These are phyloP conservation scores for Magnusiomyces suaveolens DNA, from an alignment of 1,139 yeast species.

Conservation along the genomic window DNA sequence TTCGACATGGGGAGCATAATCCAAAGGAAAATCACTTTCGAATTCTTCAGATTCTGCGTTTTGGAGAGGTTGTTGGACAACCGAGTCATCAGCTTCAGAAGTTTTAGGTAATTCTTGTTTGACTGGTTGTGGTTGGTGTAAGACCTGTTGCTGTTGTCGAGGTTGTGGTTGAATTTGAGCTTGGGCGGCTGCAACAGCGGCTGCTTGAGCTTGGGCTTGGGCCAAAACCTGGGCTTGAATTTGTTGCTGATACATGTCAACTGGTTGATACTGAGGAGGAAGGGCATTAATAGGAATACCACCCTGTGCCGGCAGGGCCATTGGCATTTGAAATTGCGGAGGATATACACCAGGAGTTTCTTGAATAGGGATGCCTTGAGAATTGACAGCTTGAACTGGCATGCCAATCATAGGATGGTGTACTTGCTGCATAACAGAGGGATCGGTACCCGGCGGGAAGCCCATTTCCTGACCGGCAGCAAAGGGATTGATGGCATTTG, in stretches of 20 bases:
- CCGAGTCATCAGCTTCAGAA: slow-evolving; percentile 6
- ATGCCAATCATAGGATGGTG: slow-evolving; percentile 1
- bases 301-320: slow-evolving; percentile 1
- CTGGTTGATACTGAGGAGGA: background rate
- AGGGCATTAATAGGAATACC: background rate
- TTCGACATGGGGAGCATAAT: slow-evolving; percentile 20
- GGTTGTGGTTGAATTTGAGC: slow-evolving; percentile 4
- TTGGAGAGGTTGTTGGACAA: slow-evolving; percentile 6
- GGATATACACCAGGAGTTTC: background rate
- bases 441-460: slow-evolving; percentile 1
- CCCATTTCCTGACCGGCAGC: slow-evolving; percentile 5
- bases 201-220: background rate
- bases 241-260: background rate
- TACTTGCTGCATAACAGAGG: background rate
- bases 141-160: slow-evolving; percentile 2
- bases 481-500: slow-evolving; percentile 6
- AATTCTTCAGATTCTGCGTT: slow-evolving; percentile 16
- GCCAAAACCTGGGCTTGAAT: background rate
- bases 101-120: background rate
- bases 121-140: slow-evolving; percentile 1
- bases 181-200: slow-evolving; percentile 1
- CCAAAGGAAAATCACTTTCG: slow-evolving; percentile 27
- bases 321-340: background rate
- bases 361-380: background rate
- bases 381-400: background rate